These are phyloP conservation scores for Fusarium marasasianum DNA, from an alignment of 2,329 filamentous ascomycete genomes.

Conservation along the genomic window DNA sequence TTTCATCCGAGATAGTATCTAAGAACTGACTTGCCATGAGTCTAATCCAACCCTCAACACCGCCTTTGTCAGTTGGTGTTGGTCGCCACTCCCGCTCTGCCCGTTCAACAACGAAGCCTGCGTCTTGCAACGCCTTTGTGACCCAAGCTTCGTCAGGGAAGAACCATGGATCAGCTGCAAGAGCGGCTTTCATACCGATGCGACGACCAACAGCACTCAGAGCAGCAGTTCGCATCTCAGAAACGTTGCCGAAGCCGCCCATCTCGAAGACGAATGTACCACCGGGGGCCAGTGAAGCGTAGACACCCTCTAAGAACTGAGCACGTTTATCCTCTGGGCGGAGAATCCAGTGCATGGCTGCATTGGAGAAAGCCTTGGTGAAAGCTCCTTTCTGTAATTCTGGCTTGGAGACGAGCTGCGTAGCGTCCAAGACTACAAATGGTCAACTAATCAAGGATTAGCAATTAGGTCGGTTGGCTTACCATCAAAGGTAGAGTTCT, in stretches of 20 bases:
- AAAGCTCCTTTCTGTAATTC: conserved; percentile 51
- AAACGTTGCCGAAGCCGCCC: conserved; percentile 75
- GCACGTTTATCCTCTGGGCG: conserved; percentile 53
- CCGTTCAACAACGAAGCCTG: conserved; percentile 60
- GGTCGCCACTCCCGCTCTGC: conserved; percentile 72
- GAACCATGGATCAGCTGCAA: conserved; percentile 72
- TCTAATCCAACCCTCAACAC: conserved; percentile 72
- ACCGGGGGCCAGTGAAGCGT: conserved; percentile 61
- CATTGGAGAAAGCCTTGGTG: conserved; percentile 72
- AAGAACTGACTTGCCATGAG: conserved; percentile 70
- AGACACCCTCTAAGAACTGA: conserved; percentile 63
- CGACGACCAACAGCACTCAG: conserved; percentile 62
- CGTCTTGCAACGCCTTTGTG: conserved; percentile 54
- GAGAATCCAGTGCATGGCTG: conserved; percentile 75
- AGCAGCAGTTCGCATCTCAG: conserved; percentile 69
- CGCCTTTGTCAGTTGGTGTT: conserved; percentile 66
- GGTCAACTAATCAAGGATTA: not conserved
- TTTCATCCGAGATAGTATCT: conserved; percentile 57
- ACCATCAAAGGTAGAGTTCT: conserved; percentile 58
- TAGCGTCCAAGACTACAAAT: conserved; percentile 57
- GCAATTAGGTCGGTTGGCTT: not conserved
- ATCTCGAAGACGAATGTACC: conserved; percentile 74
- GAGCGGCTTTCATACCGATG: conserved; percentile 58
- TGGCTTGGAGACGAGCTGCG: conserved; percentile 48
- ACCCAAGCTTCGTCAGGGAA: conserved; percentile 74